Conservation (phyloP, 1,284 basidiomycete species). For the Boletus semigastroideus region DNA sequence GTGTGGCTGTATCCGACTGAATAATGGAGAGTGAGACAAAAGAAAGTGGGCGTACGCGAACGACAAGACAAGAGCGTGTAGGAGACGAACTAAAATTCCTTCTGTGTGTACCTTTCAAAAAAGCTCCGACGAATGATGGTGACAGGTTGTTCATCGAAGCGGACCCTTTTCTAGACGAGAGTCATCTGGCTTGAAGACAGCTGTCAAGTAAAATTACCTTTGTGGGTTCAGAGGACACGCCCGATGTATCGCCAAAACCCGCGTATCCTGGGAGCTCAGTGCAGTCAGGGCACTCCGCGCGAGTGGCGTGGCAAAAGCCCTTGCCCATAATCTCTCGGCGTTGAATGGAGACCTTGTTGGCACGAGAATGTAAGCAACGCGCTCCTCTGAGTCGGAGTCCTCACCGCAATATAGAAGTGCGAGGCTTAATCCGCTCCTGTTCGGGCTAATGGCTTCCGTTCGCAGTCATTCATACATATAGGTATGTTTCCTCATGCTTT, state of each 20-base stretch:
- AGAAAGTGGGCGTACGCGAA: constrained; percentile 21
- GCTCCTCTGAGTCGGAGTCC: too few species aligned
- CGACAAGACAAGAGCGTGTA: constrained; percentile 28
- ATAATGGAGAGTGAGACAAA: not conserved
- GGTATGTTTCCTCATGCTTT: too few species aligned
- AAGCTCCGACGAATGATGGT: constrained; percentile 25
- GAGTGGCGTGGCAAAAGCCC: too few species aligned
- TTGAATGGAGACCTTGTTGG: too few species aligned
- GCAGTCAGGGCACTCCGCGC: constrained; percentile 1
- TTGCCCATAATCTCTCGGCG: too few species aligned
- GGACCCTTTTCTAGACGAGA: constrained; percentile 22
- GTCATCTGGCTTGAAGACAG: constrained; percentile 10
- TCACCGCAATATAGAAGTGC: too few species aligned
- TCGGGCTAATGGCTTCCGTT: too few species aligned
- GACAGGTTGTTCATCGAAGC: constrained; percentile 29
- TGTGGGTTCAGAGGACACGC: constrained; percentile 5
- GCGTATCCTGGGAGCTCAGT: constrained; percentile 7
- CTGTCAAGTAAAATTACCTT: constrained; percentile 19
- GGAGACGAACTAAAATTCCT: constrained; percentile 16
- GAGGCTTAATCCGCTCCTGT: too few species aligned
- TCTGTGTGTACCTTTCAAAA: constrained; percentile 17
- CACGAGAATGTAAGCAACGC: too few species aligned
- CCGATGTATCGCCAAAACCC: constrained; percentile 5
- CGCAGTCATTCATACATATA: too few species aligned
- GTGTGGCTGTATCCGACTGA: constrained; percentile 13